These are phyloP conservation scores for Colletotrichum higginsianum DNA, from an alignment of 2,329 filamentous ascomycete genomes.

Conservation along the genomic window DNA sequence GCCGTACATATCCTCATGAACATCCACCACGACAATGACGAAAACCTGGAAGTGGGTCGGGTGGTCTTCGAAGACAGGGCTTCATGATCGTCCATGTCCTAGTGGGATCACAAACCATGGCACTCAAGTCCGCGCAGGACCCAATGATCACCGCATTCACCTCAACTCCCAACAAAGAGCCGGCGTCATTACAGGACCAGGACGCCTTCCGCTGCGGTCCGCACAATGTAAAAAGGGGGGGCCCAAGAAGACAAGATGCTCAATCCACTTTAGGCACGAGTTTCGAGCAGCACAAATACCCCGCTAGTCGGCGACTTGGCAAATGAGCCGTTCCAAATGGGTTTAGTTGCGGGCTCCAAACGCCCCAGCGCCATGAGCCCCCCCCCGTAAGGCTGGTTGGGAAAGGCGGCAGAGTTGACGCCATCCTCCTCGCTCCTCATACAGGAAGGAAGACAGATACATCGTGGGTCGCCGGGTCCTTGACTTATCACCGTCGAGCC, in stretches of 20 bases:
- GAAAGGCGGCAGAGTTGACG: no score
- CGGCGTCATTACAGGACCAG: background rate
- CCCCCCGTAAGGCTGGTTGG: no score
- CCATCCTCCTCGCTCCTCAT: no score
- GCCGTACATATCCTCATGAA: background rate
- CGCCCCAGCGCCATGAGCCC: no score
- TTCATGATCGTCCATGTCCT: background rate
- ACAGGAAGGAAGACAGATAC: no score
- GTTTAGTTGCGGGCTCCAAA: background rate
- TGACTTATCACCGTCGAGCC: no score
- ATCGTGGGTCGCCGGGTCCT: no score
- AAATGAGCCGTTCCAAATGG: background rate
- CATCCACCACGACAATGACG: background rate
- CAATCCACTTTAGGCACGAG: slow-evolving; percentile 9
- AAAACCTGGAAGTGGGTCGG: background rate
- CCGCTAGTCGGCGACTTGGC: slow-evolving; percentile 1
- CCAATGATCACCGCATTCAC: background rate
- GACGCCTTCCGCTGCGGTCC: no score
- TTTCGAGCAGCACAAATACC: background rate
- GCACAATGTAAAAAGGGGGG: background rate
- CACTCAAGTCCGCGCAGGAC: background rate
- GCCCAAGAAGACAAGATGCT: background rate
- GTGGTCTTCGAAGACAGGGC: background rate
- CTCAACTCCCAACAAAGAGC: background rate
- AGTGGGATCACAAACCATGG: background rate